A percentile compares a stretch with the other conserved stretches of the same genome.
phyloP scores from a whole-genome alignment of 371 early-diverging fungal species.

The Mucor velutinosus region DNA sequence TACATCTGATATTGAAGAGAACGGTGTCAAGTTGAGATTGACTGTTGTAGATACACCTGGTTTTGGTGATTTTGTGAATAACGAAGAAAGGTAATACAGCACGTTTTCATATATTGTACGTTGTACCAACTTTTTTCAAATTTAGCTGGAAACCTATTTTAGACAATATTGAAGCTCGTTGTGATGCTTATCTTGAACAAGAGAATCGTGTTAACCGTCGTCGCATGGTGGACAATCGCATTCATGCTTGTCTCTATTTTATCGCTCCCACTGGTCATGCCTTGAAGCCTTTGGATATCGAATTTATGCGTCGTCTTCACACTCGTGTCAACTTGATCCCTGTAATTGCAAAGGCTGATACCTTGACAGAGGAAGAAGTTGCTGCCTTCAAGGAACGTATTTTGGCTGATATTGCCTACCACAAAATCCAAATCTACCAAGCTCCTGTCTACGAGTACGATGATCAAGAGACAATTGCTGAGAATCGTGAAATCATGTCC shows the following conservation, averaged over 20 bases:
- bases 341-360: slow-evolving; percentile 98
- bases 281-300: slow-evolving; percentile 91
- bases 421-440: slow-evolving; percentile 93
- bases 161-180: slow-evolving; percentile 93
- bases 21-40: slow-evolving; percentile 90
- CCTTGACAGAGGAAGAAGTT: slow-evolving; percentile 95
- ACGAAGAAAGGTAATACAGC: slow-evolving; percentile 77
- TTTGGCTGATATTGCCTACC: slow-evolving; percentile 86
- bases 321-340: slow-evolving; percentile 97
- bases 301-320: slow-evolving; percentile 93
- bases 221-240: slow-evolving; percentile 85
- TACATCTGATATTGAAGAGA: slow-evolving; percentile 84
- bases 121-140: neutral
- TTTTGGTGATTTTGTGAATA: slow-evolving; percentile 96
- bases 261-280: slow-evolving; percentile 95
- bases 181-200: slow-evolving; percentile 92
- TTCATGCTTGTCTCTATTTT: slow-evolving; percentile 98
- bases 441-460: slow-evolving; percentile 90
- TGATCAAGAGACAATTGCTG: slow-evolving; percentile 91
- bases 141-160: slow-evolving; percentile 92
- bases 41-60: slow-evolving; percentile 96
- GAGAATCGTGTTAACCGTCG: slow-evolving; percentile 88
- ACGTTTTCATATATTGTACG: no score
- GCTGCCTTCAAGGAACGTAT: slow-evolving; percentile 90
- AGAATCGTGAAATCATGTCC: slow-evolving; percentile 92